phyloP scores from a whole-genome alignment of 108 stramenopile species.

The Chaetoceros tenuissimus region DNA sequence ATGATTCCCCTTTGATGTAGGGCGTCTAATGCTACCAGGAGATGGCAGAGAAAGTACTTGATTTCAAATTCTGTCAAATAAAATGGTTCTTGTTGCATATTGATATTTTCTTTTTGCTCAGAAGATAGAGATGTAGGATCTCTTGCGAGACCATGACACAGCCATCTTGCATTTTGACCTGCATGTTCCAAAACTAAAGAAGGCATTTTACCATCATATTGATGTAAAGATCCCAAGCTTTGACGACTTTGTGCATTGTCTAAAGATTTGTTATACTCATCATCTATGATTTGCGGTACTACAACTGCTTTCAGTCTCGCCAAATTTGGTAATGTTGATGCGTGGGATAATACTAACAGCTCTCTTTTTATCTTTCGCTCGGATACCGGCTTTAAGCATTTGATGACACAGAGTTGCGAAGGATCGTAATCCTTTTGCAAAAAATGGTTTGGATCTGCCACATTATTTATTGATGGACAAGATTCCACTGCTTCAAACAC shows the following conservation, averaged over 20 bases:
- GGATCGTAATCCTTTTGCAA: conserved; percentile 3
- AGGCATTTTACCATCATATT: conserved; percentile 31
- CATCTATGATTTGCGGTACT: conserved; percentile 22
- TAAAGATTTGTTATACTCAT: not conserved
- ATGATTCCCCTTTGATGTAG: conserved; percentile 81
- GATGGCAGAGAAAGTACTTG: conserved; percentile 77
- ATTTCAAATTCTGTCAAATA: conserved; percentile 76
- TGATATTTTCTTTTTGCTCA: not conserved
- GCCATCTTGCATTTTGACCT: conserved; percentile 68
- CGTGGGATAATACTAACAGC: conserved; percentile 59
- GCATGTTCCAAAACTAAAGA: conserved; percentile 85
- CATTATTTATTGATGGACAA: not conserved
- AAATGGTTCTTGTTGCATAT: conserved; percentile 6
- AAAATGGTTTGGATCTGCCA: not conserved
- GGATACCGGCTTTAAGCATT: conserved; percentile 76
- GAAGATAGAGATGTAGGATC: conserved; percentile 3
- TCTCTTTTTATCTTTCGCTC: conserved; percentile 81
- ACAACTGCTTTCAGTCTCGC: conserved; percentile 46
- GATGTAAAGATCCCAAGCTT: not conserved
- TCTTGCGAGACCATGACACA: conserved; percentile 51
- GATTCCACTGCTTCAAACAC: conserved; percentile 76
- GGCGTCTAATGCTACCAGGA: conserved; percentile 79
- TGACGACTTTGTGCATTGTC: conserved; percentile 3
- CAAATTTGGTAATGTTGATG: conserved; percentile 54
- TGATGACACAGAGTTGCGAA: conserved; percentile 43